phyloP scores from a whole-genome alignment of 176 grass and related monocot species.

The Carex cristatella region DNA sequence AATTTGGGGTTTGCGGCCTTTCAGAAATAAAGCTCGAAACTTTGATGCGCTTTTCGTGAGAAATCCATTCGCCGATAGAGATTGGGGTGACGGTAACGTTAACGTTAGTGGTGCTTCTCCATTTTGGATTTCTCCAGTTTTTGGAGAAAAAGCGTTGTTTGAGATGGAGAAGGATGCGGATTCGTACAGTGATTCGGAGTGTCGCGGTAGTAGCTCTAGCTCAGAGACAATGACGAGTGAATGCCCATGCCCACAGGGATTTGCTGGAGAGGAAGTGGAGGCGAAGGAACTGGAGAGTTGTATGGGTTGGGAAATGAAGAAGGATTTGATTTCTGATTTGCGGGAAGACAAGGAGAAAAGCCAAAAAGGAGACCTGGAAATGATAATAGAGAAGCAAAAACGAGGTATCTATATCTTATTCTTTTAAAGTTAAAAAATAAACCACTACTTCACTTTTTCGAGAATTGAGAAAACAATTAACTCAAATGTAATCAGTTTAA shows the following conservation, averaged over 20 bases:
- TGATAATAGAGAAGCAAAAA: constrained; percentile 21
- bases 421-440: too few species aligned
- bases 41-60: constrained; percentile 16
- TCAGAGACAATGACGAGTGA: constrained; percentile 24
- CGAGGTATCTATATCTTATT: neutral
- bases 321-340: constrained; percentile 5
- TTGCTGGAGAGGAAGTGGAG: constrained; percentile 2
- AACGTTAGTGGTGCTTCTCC: neutral
- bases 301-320: constrained; percentile 28
- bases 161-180: constrained; percentile 27
- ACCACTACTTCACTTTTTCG: neutral
- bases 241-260: neutral
- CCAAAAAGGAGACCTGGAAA: constrained; percentile 14
- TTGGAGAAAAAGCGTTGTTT: neutral
- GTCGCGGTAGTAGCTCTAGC: constrained; percentile 24
- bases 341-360: constrained; percentile 11
- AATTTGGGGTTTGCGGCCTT: constrained; percentile 5
- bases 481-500: neutral
- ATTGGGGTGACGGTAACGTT: neutral
- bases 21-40: neutral
- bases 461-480: neutral
- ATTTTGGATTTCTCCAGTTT: constrained; percentile 21
- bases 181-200: constrained; percentile 28
- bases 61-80: constrained; percentile 19
- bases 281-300: neutral